Base-by-base conservation (phyloP, 257 asterid genomes). In the Anisodus acutangulus region DNA sequence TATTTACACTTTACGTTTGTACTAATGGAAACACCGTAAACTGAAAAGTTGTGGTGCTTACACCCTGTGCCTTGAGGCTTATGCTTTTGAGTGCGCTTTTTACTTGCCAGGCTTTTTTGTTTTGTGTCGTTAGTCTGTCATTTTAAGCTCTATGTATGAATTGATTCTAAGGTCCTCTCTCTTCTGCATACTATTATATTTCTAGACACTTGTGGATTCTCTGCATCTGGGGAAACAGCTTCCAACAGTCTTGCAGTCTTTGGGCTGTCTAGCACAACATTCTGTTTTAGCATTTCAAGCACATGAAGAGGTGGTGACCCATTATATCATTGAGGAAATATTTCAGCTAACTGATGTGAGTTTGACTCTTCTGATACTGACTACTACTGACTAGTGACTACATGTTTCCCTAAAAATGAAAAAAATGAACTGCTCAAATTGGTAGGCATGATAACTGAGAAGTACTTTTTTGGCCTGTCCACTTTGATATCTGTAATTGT, bases 201-300 rank as follows among this genome's bases (percentile, higher is more conserved):
- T 87, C 74, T 69, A 94, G 98, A 88, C 39, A 49, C 95, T 95
- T 74, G 89, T 92, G 92, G 91, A 93, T 87, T 88, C 92, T 88
- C 89, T 95, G 87, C 84, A 69, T 72, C 81, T 57, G 2, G 91
- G 94, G 86, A 83, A 87, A 87, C 91, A 92, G 89, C 70, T 86
- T 86, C 93, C 95, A 26, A 90, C 98, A 53, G 91, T 92, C 43
- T 90, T 95, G 91, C 97, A 95, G 91, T 94, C 98, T 84, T 84
- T 95, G 80, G 98, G 98, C 84, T 94, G 98, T 83, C 80, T 94
- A 88, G 94, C 97, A 47, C 98, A 93, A 69, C 87, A 91, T 86
- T 94, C 91, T 19, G 76, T 85, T 84, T 89, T 92, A 80, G 85
- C 95, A 84, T 92, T 88, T 87, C 94, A 90, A 87, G 88, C 87